These are phyloP conservation scores for Trametes elegans DNA, from an alignment of 768 basidiomycete species.

Conservation along the genomic window DNA sequence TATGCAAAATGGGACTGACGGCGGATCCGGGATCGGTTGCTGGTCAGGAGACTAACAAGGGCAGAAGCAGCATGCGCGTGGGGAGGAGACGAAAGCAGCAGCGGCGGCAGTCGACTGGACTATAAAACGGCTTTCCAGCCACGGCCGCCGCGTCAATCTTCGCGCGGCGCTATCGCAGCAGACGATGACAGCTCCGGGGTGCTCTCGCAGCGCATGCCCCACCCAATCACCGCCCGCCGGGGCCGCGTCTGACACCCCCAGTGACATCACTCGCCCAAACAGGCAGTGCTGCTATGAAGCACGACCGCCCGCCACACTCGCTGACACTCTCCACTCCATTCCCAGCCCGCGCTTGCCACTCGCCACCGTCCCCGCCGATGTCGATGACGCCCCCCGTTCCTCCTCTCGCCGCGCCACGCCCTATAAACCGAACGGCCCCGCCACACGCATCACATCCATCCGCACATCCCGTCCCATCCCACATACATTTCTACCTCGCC, in stretches of 20 bases:
- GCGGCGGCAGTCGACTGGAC: background rate
- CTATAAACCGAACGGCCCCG: constrained; percentile 1
- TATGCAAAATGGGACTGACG: background rate
- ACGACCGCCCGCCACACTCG: background rate
- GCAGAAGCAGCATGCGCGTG: background rate
- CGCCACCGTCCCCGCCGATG: background rate
- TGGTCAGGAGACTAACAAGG: too few species aligned
- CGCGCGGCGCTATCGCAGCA: background rate
- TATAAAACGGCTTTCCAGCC: background rate
- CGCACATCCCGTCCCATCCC: background rate
- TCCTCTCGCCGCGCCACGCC: background rate
- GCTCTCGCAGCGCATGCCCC: background rate
- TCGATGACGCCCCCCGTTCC: constrained; percentile 3
- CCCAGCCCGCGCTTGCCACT: background rate
- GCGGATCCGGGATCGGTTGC: too few species aligned
- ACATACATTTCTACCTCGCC: background rate
- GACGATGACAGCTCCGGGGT: constrained; percentile 1
- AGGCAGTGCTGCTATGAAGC: background rate
- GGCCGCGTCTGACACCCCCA: background rate
- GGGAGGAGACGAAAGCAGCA: background rate
- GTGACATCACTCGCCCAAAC: constrained; percentile 4
- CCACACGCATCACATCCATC: background rate
- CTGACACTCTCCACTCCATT: background rate
- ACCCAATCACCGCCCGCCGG: background rate
- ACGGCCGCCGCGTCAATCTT: background rate